Evolutionary conservation across 805 yeast species (phyloP), one percentile per base, ranked within the genome.

Genomic region (Candida boidinii): DNA sequence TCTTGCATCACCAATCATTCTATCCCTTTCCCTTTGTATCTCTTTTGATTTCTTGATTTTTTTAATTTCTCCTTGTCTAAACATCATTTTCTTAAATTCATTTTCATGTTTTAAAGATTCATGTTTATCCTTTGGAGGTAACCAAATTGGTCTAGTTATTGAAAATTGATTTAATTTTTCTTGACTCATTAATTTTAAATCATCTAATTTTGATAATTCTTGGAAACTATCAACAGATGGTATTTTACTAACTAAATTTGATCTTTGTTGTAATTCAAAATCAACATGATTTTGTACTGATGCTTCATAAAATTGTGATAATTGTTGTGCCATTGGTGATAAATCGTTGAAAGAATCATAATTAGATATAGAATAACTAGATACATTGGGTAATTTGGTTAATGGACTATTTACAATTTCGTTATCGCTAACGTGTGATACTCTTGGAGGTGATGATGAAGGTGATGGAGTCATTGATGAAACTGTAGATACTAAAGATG

Each of bases 111-210:
- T 62, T 22, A 58, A 49, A 26, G 66, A 66, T 45, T 79, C 88
- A 10, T 47, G 50, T 4, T 56, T 46, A 25, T 63, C 59, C 49
- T 79, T 79, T 5, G 86, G 86, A 5, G 88, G 88, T 28, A 78
- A 51, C 70, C 84, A 76, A 31, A 75, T 68, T 3, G 88, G 88
- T 43, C 88, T 64, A 1, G 85, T 69, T 28, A 73, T 74, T 32
- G 79, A 68, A 23, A 79, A 53, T 9, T 58, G 53, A 17, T 64
- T 65, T 23, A 76, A 49, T 43, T 79, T 79, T 45, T 78, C 81
- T 1, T 64, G 68, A 1, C 86, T 78, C 2, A 80, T 68, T 23
- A 81, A 54, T 30, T 62, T 55, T 39, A 74, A 54, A 49, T 79
- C 85, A 34, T 79, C 87, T 39, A 78, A 49, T 4, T 68, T 68